A percentile compares a stretch with the other conserved stretches of the same genome.
Conservation (phyloP, 176 grass and related monocot genomes). For the Areca catechu region DNA sequence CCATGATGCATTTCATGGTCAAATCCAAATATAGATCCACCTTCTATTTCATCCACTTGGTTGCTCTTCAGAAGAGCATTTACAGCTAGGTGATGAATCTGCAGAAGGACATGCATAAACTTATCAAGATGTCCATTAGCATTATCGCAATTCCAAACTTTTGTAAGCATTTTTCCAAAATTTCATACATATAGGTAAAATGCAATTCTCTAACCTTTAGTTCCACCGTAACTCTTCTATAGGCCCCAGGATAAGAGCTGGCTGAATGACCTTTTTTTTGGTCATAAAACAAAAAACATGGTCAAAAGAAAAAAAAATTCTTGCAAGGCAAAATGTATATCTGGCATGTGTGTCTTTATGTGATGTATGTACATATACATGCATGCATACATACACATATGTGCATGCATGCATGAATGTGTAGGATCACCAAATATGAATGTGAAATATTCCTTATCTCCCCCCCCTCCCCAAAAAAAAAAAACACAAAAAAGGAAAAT, state of each 20-base stretch:
- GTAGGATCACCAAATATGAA: no score
- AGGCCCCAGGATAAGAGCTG: slow-evolving; percentile 78
- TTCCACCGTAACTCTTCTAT: slow-evolving; percentile 86
- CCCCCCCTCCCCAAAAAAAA: no score
- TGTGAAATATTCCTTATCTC: no score
- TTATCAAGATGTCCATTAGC: neutral
- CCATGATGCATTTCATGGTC: slow-evolving; percentile 41
- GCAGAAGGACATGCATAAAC: slow-evolving; percentile 3
- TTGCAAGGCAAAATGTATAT: no score
- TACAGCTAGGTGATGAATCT: slow-evolving; percentile 96
- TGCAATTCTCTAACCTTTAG: slow-evolving; percentile 54
- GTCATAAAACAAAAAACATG: neutral
- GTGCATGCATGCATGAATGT: no score
- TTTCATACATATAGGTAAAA: slow-evolving; percentile 3
- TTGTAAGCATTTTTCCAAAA: no score
- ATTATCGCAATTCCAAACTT: no score
- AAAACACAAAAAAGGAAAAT: neutral
- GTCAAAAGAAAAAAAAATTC: neutral
- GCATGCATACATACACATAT: no score
- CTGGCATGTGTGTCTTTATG: no score
- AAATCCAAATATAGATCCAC: slow-evolving; percentile 46
- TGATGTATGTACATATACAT: no score
- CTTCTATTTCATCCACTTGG: slow-evolving; percentile 92
- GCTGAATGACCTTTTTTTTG: slow-evolving; percentile 71
- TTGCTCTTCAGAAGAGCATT: slow-evolving; percentile 91